A percentile compares a stretch with the other conserved stretches of the same genome.
phyloP scores from a whole-genome alignment of 169 alveolate genomes.

The Plasmodium chabaudi region DNA sequence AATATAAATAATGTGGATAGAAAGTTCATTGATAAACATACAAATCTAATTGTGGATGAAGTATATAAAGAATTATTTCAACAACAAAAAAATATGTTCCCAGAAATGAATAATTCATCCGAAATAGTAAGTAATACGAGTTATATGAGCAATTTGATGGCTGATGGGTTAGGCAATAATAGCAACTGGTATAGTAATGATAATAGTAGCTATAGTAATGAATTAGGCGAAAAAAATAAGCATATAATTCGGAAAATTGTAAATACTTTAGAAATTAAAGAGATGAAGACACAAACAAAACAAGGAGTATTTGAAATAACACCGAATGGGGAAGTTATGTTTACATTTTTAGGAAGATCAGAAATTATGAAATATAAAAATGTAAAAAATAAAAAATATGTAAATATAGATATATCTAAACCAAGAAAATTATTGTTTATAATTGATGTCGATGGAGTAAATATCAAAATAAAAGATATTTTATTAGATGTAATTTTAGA shows the following conservation, averaged over 20 bases:
- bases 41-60: background rate
- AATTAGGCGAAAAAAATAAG: slow-evolving; percentile 1
- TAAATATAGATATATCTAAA: slow-evolving; percentile 56
- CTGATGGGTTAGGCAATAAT: background rate
- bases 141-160: background rate
- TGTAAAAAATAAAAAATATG: slow-evolving; percentile 27
- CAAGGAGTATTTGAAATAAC: slow-evolving; percentile 74
- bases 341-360: slow-evolving; percentile 74
- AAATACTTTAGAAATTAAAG: slow-evolving; percentile 67
- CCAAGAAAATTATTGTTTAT: slow-evolving; percentile 70
- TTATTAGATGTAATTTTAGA: slow-evolving; percentile 30
- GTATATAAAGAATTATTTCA: slow-evolving; percentile 17
- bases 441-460: slow-evolving; percentile 56
- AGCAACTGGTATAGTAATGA: background rate
- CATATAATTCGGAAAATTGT: slow-evolving; percentile 12
- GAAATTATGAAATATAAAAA: slow-evolving; percentile 71
- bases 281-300: slow-evolving; percentile 57
- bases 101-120: slow-evolving; percentile 15
- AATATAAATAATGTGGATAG: slow-evolving; percentile 34
- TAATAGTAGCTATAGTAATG: background rate
- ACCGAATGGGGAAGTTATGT: slow-evolving; percentile 38
- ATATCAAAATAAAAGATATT: slow-evolving; percentile 56
- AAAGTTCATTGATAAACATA: slow-evolving; percentile 1
- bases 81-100: background rate
- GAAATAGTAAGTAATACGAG: slow-evolving; percentile 6